Evolutionary conservation across 192 early-diverging fungal species (phyloP).

Genomic region (Rhizophagus prolifer): DNA sequence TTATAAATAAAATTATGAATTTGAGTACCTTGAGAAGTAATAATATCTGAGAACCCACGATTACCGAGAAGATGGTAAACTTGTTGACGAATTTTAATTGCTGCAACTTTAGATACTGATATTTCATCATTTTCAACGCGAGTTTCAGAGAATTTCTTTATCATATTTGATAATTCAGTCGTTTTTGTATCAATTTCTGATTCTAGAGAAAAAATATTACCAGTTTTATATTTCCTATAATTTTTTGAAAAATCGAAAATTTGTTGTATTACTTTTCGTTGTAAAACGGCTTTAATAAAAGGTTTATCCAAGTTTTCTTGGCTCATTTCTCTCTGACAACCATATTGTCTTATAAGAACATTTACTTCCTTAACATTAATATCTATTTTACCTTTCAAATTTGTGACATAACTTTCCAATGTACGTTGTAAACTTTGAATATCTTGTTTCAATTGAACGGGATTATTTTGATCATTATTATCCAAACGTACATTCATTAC

Average conservation of each 20-base stretch:
- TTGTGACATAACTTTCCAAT: neutral
- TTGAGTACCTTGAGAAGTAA: too few relatives aligned
- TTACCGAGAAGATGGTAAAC: constrained; percentile 12
- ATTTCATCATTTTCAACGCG: neutral
- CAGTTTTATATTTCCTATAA: neutral
- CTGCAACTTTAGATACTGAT: neutral
- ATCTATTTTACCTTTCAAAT: neutral
- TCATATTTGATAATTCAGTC: neutral
- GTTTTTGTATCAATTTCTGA: neutral
- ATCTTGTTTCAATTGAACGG: neutral
- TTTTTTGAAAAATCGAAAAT: neutral
- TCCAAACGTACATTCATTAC: neutral
- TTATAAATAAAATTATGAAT: neutral
- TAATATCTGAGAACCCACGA: neutral
- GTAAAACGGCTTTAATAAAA: neutral
- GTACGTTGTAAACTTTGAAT: neutral
- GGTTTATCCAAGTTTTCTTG: neutral
- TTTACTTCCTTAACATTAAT: constrained; percentile 2
- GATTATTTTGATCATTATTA: constrained; percentile 14
- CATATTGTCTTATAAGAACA: neutral
- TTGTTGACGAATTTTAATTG: constrained; percentile 22
- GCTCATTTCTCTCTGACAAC: neutral
- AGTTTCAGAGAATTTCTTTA: neutral
- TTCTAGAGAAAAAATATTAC: neutral
- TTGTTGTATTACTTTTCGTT: neutral